A percentile compares a stretch with the other conserved stretches of the same genome.
These are phyloP conservation scores for Tylopilus subfusipes DNA, from an alignment of 768 basidiomycete genomes.

Conservation along the genomic window DNA sequence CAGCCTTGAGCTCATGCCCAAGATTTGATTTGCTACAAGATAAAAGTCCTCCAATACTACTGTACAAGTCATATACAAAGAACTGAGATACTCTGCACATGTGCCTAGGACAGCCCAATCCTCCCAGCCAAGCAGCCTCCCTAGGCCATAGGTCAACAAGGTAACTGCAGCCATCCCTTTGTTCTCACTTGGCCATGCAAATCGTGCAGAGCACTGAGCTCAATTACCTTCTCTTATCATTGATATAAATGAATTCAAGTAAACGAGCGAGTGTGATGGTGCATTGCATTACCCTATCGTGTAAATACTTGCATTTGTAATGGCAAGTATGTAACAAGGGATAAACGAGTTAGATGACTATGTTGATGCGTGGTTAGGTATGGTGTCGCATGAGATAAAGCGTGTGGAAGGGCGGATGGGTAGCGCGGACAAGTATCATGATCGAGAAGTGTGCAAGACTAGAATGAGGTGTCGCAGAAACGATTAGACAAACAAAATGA, in stretches of 20 bases:
- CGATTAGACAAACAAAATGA: not conserved
- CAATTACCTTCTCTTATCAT: not conserved
- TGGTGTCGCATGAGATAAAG: slow-evolving; percentile 8
- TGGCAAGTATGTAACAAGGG: not conserved
- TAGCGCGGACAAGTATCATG: slow-evolving; percentile 1
- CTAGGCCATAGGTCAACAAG: too few relatives aligned
- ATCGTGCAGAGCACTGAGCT: not conserved
- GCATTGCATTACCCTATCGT: slow-evolving; percentile 11
- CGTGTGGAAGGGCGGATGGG: not conserved
- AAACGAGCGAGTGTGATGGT: slow-evolving; percentile 9
- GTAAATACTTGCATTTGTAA: slow-evolving; percentile 1
- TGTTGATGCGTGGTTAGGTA: not conserved
- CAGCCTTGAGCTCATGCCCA: too few relatives aligned
- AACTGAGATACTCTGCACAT: too few relatives aligned
- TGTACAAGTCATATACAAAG: too few relatives aligned
- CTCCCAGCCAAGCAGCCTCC: too few relatives aligned
- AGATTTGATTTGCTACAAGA: too few relatives aligned
- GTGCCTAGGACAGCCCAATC: too few relatives aligned
- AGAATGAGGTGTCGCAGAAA: slow-evolving; percentile 14
- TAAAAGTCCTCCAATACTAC: too few relatives aligned
- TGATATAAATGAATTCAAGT: not conserved
- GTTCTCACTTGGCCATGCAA: not conserved
- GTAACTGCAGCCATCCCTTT: too few relatives aligned
- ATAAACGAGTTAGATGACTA: slow-evolving; percentile 11
- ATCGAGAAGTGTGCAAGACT: slow-evolving; percentile 6